phyloP scores from a whole-genome alignment of 805 yeast species.

The Kodamaea restingae region DNA sequence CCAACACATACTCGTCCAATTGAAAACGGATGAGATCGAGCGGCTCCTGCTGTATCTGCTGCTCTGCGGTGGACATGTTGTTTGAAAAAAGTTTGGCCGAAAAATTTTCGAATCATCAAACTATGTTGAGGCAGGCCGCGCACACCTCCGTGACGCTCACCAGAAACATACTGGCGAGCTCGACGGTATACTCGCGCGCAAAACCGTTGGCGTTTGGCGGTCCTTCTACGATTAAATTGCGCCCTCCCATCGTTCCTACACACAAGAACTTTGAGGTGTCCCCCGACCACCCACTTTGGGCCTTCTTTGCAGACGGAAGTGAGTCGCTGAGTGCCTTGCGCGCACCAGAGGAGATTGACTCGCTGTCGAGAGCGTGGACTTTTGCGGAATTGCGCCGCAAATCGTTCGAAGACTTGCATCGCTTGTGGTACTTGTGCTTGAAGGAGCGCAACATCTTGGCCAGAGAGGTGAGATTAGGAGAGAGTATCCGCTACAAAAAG shows the following conservation, averaged over 20 bases:
- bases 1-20: slow-evolving; percentile 80
- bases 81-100: neutral
- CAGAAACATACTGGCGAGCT: slow-evolving; percentile 6
- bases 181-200: slow-evolving; percentile 9
- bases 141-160: neutral
- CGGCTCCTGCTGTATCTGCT: slow-evolving; percentile 56
- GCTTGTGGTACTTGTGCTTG: slow-evolving; percentile 82
- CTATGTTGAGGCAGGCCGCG: slow-evolving; percentile 1
- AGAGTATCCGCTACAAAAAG: slow-evolving; percentile 19
- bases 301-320: slow-evolving; percentile 59
- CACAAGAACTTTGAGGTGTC: slow-evolving; percentile 65
- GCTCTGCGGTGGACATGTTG: slow-evolving; percentile 31
- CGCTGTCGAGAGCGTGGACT: slow-evolving; percentile 74
- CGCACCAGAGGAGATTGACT: slow-evolving; percentile 46
- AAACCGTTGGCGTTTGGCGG: slow-evolving; percentile 19
- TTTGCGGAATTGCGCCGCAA: slow-evolving; percentile 86
- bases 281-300: slow-evolving; percentile 93
- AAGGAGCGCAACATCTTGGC: slow-evolving; percentile 77
- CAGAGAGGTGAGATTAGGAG: slow-evolving; percentile 66
- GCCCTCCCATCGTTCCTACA: slow-evolving; percentile 85
- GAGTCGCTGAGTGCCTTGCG: slow-evolving; percentile 58
- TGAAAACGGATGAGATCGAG: slow-evolving; percentile 82
- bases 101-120: neutral
- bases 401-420: slow-evolving; percentile 86
- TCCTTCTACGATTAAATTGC: slow-evolving; percentile 41